Evolutionary conservation across 805 yeast genomes (phyloP), one percentile per base, ranked within the genome.

Genomic region (Vanderwaltozyma verrucispora): DNA sequence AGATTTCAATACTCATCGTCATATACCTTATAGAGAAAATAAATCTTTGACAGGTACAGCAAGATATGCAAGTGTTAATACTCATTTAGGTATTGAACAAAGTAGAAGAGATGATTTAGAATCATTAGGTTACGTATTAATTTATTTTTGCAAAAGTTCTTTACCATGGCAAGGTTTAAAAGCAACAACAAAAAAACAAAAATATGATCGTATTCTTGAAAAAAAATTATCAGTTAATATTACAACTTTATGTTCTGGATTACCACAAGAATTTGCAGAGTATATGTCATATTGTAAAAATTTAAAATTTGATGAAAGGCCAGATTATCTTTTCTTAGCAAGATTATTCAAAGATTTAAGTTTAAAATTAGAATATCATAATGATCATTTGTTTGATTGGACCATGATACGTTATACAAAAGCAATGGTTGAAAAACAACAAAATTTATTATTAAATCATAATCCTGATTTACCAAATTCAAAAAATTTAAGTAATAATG

Each of bases 151-250:
- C 62, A 77, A 95, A 41, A 97, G 98, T 31, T 82, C 94, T 14
- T 74, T 89, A 53, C 98, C 98, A 38, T 89, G 98, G 98, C 98
- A 89, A 65, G 98, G 98, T 4, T 73, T 89, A 54, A 87, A 87
- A 64, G 98, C 97, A 28, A 92, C 89, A 19, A 86, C 96, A 13
- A 89, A 89, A 67, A 84, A 94, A 66, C 96, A 89, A 62, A 89
- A 92, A 64, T 89, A 89, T 63, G 96, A 89, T 65, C 75, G 96
- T 44, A 92, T 89, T 51, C 79, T 89, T 78, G 96, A 89, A 60
- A 85, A 84, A 69, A 89, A 89, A 63, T 77, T 88, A 76, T 77
- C 94, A 35, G 85, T 95, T 8, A 80, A 94, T 19, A 75, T 88
- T 29, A 92, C 84, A 54, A 73, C 77, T 12, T 72, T 89, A 51